Evolutionary conservation across 148 eudicot genomes (phyloP).

Genomic region (Chenopodium quinoa): DNA sequence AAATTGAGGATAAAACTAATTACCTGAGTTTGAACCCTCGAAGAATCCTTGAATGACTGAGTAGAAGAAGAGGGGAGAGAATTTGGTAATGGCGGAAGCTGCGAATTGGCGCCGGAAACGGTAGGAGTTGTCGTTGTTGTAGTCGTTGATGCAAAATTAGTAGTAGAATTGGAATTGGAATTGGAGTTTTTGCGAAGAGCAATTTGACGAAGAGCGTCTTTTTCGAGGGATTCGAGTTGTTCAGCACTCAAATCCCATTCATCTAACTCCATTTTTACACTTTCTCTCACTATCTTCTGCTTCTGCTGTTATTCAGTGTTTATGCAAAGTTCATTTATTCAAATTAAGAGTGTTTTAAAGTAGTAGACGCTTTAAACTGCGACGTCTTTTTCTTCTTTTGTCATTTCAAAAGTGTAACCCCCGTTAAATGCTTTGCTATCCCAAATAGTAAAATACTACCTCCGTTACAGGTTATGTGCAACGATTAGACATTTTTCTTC

Average conservation of each 20-base stretch:
- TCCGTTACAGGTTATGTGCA: too few relatives aligned
- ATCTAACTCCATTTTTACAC: conserved; percentile 12
- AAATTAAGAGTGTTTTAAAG: too few relatives aligned
- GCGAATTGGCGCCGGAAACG: not conserved
- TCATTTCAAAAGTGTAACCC: too few relatives aligned
- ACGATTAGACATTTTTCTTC: too few relatives aligned
- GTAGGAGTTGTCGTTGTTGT: not conserved
- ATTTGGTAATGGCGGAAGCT: not conserved
- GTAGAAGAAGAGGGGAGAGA: not conserved
- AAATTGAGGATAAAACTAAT: not conserved
- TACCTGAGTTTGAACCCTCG: not conserved
- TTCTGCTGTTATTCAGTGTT: too few relatives aligned
- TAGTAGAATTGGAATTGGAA: conserved; percentile 34
- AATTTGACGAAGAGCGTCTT: conserved; percentile 67
- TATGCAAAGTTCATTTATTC: too few relatives aligned
- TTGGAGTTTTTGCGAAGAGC: conserved; percentile 59
- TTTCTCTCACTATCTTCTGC: too few relatives aligned
- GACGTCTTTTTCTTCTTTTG: not conserved
- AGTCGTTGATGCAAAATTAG: not conserved
- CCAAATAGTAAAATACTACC: too few relatives aligned
- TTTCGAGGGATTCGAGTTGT: conserved; percentile 64
- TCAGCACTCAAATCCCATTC: conserved; percentile 76
- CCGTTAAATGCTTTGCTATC: too few relatives aligned
- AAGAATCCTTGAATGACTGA: not conserved
- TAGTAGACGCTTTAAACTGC: not conserved